Evolutionary conservation across 2,329 filamentous ascomycete genomes (phyloP).

Genomic region (Cladobotryum mycophilum): DNA sequence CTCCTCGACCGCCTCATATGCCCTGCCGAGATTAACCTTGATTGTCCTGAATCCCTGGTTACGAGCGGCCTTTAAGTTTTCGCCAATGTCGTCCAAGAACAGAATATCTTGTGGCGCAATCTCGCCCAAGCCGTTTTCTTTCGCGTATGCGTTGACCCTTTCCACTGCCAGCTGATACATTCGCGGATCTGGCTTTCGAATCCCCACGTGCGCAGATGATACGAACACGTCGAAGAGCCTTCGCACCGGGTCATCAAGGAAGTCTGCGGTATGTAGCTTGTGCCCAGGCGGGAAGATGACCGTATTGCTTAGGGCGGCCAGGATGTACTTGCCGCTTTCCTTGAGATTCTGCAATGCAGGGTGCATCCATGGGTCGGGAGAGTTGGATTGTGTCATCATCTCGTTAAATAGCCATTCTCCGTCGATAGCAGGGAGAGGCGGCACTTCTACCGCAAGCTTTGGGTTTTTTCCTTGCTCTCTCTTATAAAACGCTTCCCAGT

Average conservation of each 20-base stretch:
- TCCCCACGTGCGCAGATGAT: constrained; percentile 75
- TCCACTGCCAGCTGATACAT: constrained; percentile 73
- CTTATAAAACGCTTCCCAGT: constrained; percentile 64
- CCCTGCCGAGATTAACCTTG: constrained; percentile 73
- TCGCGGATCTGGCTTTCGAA: constrained; percentile 77
- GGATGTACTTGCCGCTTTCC: constrained; percentile 56
- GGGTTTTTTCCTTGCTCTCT: constrained; percentile 37
- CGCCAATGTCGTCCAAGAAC: constrained; percentile 91
- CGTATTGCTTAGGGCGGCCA: constrained; percentile 87
- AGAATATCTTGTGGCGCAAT: constrained; percentile 59
- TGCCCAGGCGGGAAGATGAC: constrained; percentile 77
- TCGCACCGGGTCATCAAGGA: constrained; percentile 51
- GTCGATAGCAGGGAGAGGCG: constrained; percentile 66
- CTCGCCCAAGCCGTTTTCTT: constrained; percentile 40
- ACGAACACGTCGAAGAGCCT: constrained; percentile 80
- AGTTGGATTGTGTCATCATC: constrained; percentile 73
- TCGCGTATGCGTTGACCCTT: constrained; percentile 58
- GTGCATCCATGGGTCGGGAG: constrained; percentile 80
- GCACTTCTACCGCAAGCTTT: constrained; percentile 36
- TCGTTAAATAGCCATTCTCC: constrained; percentile 76
- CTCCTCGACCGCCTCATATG: constrained; percentile 74
- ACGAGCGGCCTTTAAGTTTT: constrained; percentile 79
- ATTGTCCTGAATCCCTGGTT: constrained; percentile 72
- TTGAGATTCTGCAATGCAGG: constrained; percentile 69
- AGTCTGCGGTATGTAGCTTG: constrained; percentile 50